These are phyloP conservation scores for Pichia eremophila DNA, from an alignment of 805 yeast genomes.

Conservation along the genomic window DNA sequence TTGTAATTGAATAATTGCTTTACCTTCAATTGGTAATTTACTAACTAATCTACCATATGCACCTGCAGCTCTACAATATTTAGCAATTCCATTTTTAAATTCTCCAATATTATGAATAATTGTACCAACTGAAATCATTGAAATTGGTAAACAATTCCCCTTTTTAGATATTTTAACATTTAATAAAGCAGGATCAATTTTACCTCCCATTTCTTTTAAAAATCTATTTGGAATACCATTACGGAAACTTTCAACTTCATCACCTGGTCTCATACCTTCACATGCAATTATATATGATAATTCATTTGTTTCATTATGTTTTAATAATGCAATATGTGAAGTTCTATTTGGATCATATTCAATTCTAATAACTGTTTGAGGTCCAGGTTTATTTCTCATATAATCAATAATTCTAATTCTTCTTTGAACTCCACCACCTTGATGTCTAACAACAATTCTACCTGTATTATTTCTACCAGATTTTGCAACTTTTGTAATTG, in stretches of 20 bases:
- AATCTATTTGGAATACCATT: slow-evolving; percentile 74
- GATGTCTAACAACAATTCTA: slow-evolving; percentile 80
- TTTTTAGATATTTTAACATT: slow-evolving; percentile 79
- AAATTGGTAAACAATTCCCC: slow-evolving; percentile 90
- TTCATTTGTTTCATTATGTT: slow-evolving; percentile 51
- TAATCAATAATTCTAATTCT: slow-evolving; percentile 80
- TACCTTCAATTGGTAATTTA: slow-evolving; percentile 58
- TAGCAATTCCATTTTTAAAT: slow-evolving; percentile 67
- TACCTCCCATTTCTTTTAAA: slow-evolving; percentile 79
- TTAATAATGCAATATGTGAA: slow-evolving; percentile 75
- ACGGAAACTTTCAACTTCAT: slow-evolving; percentile 80
- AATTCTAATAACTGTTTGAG: slow-evolving; percentile 72
- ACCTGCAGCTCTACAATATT: slow-evolving; percentile 91
- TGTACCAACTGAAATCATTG: slow-evolving; percentile 92
- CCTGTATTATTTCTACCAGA: slow-evolving; percentile 92
- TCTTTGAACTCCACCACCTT: slow-evolving; percentile 95
- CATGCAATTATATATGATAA: slow-evolving; percentile 80
- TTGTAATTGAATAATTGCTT: slow-evolving; percentile 73
- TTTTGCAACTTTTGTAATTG: slow-evolving; percentile 58
- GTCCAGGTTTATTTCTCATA: slow-evolving; percentile 56
- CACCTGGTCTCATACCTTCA: slow-evolving; percentile 90
- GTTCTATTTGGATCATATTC: slow-evolving; percentile 95
- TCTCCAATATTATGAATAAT: slow-evolving; percentile 83
- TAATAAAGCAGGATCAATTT: slow-evolving; percentile 82
- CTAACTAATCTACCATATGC: slow-evolving; percentile 82